Conservation (phyloP, 805 yeast species). For the Debaryomyces tyrocola region DNA sequence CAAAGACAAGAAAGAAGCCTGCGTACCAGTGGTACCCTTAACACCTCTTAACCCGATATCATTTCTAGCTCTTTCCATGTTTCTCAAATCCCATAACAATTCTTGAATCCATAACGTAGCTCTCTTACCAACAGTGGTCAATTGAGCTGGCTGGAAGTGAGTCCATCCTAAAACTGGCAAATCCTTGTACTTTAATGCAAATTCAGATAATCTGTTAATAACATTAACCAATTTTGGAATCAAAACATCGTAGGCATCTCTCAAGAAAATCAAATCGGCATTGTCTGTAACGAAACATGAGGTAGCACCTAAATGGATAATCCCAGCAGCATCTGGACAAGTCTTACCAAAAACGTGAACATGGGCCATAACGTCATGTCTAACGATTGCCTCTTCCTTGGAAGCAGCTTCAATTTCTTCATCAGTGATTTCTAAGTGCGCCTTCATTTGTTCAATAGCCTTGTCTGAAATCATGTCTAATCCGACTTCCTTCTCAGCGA, state of each 20-base stretch:
- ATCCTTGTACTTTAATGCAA: conserved; percentile 91
- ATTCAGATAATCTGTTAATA: conserved; percentile 82
- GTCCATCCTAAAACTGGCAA: conserved; percentile 98
- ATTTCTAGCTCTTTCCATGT: conserved; percentile 92
- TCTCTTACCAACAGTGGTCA: conserved; percentile 98
- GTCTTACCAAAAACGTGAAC: conserved; percentile 92
- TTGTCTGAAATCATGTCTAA: conserved; percentile 81
- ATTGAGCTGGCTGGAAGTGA: conserved; percentile 99
- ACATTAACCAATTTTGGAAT: conserved; percentile 96
- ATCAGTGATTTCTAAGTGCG: conserved; percentile 80
- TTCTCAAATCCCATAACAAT: conserved; percentile 95
- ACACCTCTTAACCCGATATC: conserved; percentile 97
- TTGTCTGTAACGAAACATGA: conserved; percentile 97
- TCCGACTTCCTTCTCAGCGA: conserved; percentile 93
- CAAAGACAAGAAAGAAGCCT: conserved; percentile 90
- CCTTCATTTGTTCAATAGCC: conserved; percentile 83
- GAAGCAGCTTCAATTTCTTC: conserved; percentile 89
- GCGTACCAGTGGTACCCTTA: conserved; percentile 99
- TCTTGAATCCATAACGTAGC: conserved; percentile 98
- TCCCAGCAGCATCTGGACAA: conserved; percentile 96
- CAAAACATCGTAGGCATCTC: conserved; percentile 92
- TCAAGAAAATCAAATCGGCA: conserved; percentile 92
- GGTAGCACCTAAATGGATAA: conserved; percentile 97
- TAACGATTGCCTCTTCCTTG: conserved; percentile 93
- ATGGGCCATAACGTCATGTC: conserved; percentile 99